These are phyloP conservation scores for Amanita pseudoporphyria DNA, from an alignment of 768 basidiomycete species.

Conservation along the genomic window DNA sequence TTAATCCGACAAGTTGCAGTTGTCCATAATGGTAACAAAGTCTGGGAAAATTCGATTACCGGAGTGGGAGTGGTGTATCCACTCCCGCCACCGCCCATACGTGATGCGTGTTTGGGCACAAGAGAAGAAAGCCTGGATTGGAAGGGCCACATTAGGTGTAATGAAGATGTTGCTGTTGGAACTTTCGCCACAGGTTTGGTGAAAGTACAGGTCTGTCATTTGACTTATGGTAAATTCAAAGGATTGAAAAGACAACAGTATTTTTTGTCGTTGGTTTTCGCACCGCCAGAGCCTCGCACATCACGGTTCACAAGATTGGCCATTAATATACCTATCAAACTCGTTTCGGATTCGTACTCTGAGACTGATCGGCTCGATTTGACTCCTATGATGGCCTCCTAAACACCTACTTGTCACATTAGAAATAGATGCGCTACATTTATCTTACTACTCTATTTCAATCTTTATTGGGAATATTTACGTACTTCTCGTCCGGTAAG, in stretches of 20 bases:
- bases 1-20: slow-evolving; percentile 40
- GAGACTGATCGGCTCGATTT: slow-evolving; percentile 9
- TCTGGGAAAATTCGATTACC: slow-evolving; percentile 30
- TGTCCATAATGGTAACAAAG: slow-evolving; percentile 21
- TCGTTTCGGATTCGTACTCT: slow-evolving; percentile 49
- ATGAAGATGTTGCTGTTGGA: slow-evolving; percentile 28
- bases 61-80: slow-evolving; percentile 41
- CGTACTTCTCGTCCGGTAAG: no score
- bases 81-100: slow-evolving; percentile 27
- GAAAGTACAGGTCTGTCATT: slow-evolving; percentile 27
- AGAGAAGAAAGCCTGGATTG: slow-evolving; percentile 43
- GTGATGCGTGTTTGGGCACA: slow-evolving; percentile 3
- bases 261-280: slow-evolving; percentile 40
- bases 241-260: slow-evolving; percentile 30
- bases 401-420: no score
- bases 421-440: no score
- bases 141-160: slow-evolving; percentile 41
- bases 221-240: slow-evolving; percentile 1
- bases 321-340: slow-evolving; percentile 40
- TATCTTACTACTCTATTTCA: no score
- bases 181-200: slow-evolving; percentile 38
- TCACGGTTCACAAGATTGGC: slow-evolving; percentile 28
- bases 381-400: no score
- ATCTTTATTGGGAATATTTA: no score
- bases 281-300: slow-evolving; percentile 26